Conservation (phyloP, 805 yeast species). For the Candida broadrunensis region DNA sequence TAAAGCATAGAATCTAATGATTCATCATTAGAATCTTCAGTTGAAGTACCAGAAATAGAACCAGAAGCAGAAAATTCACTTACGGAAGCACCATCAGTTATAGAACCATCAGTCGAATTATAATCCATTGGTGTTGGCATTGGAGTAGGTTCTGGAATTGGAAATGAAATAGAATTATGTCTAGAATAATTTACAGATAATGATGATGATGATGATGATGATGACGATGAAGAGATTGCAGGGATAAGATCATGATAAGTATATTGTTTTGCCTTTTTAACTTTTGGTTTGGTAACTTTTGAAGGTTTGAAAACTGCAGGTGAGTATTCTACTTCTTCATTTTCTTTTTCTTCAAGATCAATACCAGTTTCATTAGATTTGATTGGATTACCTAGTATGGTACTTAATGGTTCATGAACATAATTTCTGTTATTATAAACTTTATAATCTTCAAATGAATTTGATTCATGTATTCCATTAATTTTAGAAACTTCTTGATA, state of each 20-base stretch:
- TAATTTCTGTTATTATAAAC: slow-evolving; percentile 43
- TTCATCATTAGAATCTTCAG: slow-evolving; percentile 13
- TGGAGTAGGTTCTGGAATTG: slow-evolving; percentile 35
- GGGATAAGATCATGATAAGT: too few relatives aligned
- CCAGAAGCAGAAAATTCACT: slow-evolving; percentile 8
- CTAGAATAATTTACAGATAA: too few relatives aligned
- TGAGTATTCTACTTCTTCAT: too few relatives aligned
- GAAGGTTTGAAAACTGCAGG: too few relatives aligned
- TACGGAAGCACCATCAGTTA: too few relatives aligned
- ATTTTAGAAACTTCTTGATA: slow-evolving; percentile 16
- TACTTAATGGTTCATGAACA: slow-evolving; percentile 12
- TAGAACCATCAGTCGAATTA: too few relatives aligned
- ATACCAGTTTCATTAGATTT: slow-evolving; percentile 8
- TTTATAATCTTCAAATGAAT: slow-evolving; percentile 67
- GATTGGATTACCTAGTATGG: slow-evolving; percentile 6
- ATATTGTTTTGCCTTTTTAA: too few relatives aligned
- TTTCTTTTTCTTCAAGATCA: too few relatives aligned
- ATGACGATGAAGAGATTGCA: too few relatives aligned
- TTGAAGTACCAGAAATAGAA: slow-evolving; percentile 16
- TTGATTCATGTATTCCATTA: slow-evolving; percentile 45
- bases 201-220: too few relatives aligned
- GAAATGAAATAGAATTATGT: too few relatives aligned
- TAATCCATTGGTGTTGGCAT: slow-evolving; percentile 55
- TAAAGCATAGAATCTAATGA: slow-evolving; percentile 13
- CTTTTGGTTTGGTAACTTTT: too few relatives aligned